These are phyloP conservation scores for Hibiscus mutabilis DNA, from an alignment of 345 rosid genomes.

Conservation along the genomic window DNA sequence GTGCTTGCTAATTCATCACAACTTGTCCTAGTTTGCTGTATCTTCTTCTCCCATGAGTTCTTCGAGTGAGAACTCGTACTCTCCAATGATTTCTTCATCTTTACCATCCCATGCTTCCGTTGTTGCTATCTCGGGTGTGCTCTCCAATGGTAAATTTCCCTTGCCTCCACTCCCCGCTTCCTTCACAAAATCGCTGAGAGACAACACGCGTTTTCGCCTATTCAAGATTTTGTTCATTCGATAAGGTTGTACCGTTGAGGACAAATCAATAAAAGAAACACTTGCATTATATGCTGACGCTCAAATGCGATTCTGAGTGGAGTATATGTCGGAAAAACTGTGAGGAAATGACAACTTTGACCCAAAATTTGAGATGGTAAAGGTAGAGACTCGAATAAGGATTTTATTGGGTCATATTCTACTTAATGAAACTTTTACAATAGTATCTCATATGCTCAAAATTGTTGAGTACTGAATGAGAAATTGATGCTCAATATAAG, in stretches of 20 bases:
- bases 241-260: not conserved
- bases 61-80: slow-evolving; percentile 85
- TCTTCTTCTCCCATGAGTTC: slow-evolving; percentile 79
- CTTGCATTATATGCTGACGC: slow-evolving; percentile 75
- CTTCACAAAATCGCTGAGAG: slow-evolving; percentile 74
- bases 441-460: no score
- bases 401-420: no score
- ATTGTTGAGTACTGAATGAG: no score
- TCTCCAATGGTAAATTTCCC: slow-evolving; percentile 70
- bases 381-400: no score
- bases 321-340: no score
- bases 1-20: slow-evolving; percentile 22
- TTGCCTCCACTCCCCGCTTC: slow-evolving; percentile 84
- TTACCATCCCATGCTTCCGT: slow-evolving; percentile 88
- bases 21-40: slow-evolving; percentile 41
- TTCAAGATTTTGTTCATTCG: slow-evolving; percentile 5
- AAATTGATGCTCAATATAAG: no score
- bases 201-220: not conserved
- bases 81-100: slow-evolving; percentile 73
- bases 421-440: no score
- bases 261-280: slow-evolving; percentile 4
- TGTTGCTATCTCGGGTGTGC: slow-evolving; percentile 44
- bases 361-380: no score
- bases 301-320: slow-evolving; percentile 93
- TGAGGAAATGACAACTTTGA: no score